phyloP scores from a whole-genome alignment of 768 basidiomycete genomes.

The Boletus eberwhitei region DNA sequence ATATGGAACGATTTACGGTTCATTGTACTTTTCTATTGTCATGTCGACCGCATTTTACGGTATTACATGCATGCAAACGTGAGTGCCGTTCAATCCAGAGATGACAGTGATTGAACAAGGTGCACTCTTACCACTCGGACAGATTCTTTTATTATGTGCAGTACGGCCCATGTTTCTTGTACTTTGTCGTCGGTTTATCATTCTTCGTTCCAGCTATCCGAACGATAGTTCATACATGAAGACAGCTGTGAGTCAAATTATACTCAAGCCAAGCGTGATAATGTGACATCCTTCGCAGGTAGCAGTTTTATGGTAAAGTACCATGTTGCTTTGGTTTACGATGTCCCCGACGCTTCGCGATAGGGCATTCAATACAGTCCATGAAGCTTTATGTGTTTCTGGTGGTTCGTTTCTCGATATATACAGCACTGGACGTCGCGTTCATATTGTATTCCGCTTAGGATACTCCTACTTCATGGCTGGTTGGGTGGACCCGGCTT shows the following conservation, averaged over 20 bases:
- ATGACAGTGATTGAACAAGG: neutral
- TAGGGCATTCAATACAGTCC: conserved; percentile 11
- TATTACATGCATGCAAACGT: conserved; percentile 11
- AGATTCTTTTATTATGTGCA: conserved; percentile 13
- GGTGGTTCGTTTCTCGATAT: conserved; percentile 6
- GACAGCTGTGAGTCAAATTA: conserved; percentile 2
- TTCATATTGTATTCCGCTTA: neutral
- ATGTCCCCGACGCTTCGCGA: neutral
- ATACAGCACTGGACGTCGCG: neutral
- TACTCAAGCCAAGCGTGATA: neutral
- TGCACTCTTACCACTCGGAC: neutral
- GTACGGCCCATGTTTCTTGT: neutral
- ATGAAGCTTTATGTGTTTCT: conserved; percentile 6
- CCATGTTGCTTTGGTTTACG: no score
- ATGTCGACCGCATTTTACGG: conserved; percentile 5
- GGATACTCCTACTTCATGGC: conserved; percentile 6
- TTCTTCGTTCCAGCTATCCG: conserved; percentile 2
- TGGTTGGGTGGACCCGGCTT: neutral
- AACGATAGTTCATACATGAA: conserved; percentile 3
- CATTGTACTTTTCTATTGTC: conserved; percentile 3
- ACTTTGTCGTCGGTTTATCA: neutral
- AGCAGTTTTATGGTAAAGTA: conserved; percentile 6
- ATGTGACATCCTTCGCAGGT: conserved; percentile 2
- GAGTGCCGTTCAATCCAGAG: neutral
- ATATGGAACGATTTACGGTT: neutral